A percentile compares a stretch with the other conserved stretches of the same genome.
Conservation (phyloP, 225 moss, liverwort and hornwort genomes). For the Marchantia paleacea region DNA sequence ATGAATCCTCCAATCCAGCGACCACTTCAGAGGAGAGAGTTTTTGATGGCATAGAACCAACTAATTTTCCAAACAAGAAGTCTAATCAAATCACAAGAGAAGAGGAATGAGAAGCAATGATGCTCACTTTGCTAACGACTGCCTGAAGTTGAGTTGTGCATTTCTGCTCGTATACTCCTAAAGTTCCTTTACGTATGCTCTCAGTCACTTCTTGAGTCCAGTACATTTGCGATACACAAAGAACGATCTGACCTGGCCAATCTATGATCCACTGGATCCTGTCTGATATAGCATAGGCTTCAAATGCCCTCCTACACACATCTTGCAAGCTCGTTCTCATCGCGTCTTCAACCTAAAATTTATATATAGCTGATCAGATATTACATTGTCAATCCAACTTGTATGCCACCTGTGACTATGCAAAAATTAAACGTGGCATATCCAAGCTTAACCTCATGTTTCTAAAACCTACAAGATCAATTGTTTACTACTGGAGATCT, state of each 20-base stretch:
- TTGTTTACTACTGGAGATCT: background rate
- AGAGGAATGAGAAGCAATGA: background rate
- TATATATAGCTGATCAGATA: too few species aligned
- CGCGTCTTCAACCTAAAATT: conserved; percentile 60
- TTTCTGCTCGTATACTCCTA: conserved; percentile 51
- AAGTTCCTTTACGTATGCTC: conserved; percentile 54
- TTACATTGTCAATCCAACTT: background rate
- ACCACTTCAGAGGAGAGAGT: background rate
- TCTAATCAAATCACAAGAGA: background rate
- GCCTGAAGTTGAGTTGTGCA: conserved; percentile 56
- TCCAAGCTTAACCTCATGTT: background rate
- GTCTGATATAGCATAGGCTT: conserved; percentile 51
- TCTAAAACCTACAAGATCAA: background rate
- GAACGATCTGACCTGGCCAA: conserved; percentile 69
- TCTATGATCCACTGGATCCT: conserved; percentile 56
- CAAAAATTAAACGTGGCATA: too few species aligned
- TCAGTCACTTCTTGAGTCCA: conserved; percentile 66
- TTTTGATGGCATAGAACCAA: background rate
- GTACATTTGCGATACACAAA: conserved; percentile 65
- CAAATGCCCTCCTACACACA: conserved; percentile 52
- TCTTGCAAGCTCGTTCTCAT: conserved; percentile 68
- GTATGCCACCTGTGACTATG: too few species aligned
- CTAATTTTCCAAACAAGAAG: background rate
- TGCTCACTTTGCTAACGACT: conserved; percentile 56
- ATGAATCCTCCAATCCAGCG: background rate